These are phyloP conservation scores for Porphyridium purpureum DNA, from an alignment of 23 red algal genomes.

Conservation along the genomic window DNA sequence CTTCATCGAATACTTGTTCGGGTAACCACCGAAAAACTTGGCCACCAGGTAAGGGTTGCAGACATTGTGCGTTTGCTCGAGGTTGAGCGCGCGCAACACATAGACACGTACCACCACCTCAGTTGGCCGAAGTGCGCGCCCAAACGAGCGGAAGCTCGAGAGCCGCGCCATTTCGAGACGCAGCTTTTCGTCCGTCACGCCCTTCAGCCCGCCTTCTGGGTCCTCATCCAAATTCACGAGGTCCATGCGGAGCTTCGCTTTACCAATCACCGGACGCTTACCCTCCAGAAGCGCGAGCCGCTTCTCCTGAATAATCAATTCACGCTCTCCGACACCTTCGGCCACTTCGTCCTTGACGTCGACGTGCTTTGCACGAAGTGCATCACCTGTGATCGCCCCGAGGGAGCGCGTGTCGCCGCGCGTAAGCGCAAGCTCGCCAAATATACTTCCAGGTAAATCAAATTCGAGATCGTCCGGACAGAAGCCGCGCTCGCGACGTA, in stretches of 20 bases:
- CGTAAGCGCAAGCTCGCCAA: conserved; percentile 61
- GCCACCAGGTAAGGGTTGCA: conserved; percentile 58
- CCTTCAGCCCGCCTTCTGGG: not conserved
- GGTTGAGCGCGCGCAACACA: conserved; percentile 40
- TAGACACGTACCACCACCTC: conserved; percentile 71
- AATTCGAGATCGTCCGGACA: conserved; percentile 56
- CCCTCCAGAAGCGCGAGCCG: conserved; percentile 34
- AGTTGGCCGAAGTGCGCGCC: conserved; percentile 35
- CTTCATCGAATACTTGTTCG: conserved; percentile 52
- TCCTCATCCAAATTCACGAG: conserved; percentile 27
- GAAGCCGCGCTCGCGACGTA: conserved; percentile 44
- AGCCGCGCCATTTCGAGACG: conserved; percentile 17
- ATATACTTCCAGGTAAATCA: conserved; percentile 50
- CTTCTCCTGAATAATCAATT: no score
- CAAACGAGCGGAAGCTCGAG: conserved; percentile 45
- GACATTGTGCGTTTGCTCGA: conserved; percentile 34
- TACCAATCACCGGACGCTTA: conserved; percentile 37
- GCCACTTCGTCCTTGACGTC: conserved; percentile 2
- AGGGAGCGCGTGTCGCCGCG: conserved; percentile 58
- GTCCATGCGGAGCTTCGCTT: conserved; percentile 39
- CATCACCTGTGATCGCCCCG: no score
- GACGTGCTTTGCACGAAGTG: not conserved
- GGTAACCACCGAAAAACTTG: conserved; percentile 58
- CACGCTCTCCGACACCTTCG: conserved; percentile 1
- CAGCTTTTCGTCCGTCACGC: conserved; percentile 13